Conservation (phyloP, 345 rosid species). For the Sonneratia alba region DNA sequence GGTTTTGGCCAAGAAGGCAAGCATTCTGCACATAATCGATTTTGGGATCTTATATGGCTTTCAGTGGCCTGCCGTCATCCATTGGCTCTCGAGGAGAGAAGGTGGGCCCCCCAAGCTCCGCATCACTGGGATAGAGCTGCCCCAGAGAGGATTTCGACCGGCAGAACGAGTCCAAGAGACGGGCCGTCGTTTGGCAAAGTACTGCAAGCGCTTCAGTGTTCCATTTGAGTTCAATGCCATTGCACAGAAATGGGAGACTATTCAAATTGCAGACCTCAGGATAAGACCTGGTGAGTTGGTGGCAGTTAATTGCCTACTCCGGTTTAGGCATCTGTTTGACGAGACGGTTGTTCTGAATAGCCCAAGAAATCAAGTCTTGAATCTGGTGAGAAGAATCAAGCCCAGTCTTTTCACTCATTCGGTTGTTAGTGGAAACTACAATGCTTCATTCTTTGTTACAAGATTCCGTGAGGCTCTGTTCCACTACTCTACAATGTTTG, state of each 20-base stretch:
- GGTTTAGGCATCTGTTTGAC: constrained; percentile 30
- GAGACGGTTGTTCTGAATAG: constrained; percentile 29
- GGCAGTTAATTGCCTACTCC: constrained; percentile 31
- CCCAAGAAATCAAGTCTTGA: constrained; percentile 27
- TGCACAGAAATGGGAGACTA: constrained; percentile 32
- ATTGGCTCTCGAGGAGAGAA: constrained; percentile 18
- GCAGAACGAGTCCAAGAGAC: constrained; percentile 33
- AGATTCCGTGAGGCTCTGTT: constrained; percentile 38
- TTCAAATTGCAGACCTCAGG: constrained; percentile 25
- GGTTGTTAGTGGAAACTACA: constrained; percentile 25
- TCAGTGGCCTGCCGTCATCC: constrained; percentile 40
- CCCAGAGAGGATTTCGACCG: constrained; percentile 37
- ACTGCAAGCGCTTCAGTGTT: constrained; percentile 31
- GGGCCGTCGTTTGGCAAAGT: constrained; percentile 32
- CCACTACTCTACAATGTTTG: constrained; percentile 31
- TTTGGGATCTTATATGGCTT: constrained; percentile 39
- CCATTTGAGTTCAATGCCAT: constrained; percentile 35
- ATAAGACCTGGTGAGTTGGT: constrained; percentile 24
- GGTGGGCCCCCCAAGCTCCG: constrained; percentile 40
- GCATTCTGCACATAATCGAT: constrained; percentile 32
- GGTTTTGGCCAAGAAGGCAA: constrained; percentile 18
- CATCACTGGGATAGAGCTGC: constrained; percentile 40
- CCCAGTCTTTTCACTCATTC: constrained; percentile 24
- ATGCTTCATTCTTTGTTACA: constrained; percentile 31
- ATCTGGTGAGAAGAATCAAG: constrained; percentile 24